phyloP scores from a whole-genome alignment of 2,329 filamentous ascomycete species.

The Orbilia oligospora region DNA sequence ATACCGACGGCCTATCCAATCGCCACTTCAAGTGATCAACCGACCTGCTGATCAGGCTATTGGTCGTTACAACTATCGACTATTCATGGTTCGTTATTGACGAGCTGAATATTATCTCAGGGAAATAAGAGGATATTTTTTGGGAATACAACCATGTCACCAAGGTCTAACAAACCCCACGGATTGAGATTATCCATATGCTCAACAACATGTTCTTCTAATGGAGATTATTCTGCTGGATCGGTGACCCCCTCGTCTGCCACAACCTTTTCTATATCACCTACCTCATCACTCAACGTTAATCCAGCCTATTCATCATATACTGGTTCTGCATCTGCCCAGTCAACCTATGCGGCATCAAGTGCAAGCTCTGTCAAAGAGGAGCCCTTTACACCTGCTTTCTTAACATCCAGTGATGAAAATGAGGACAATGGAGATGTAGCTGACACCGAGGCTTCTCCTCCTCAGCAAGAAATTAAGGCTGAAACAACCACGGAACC shows the following conservation, averaged over 20 bases:
- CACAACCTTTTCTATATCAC: constrained; percentile 56
- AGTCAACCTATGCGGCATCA: constrained; percentile 51
- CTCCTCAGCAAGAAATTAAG: constrained; percentile 53
- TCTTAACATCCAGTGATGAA: constrained; percentile 53
- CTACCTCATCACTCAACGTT: constrained; percentile 54
- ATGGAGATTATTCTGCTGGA: constrained; percentile 56
- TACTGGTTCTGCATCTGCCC: constrained; percentile 9
- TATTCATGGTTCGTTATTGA: constrained; percentile 61
- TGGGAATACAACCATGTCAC: constrained; percentile 51
- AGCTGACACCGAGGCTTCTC: constrained; percentile 56
- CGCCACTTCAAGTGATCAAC: constrained; percentile 13
- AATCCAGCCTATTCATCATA: constrained; percentile 43
- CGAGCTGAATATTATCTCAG: constrained; percentile 52
- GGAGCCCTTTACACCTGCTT: constrained; percentile 54
- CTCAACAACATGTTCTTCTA: constrained; percentile 57
- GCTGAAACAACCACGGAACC: constrained; percentile 23
- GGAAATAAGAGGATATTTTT: constrained; percentile 55
- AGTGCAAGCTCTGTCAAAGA: constrained; percentile 55
- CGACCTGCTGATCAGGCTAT: constrained; percentile 34
- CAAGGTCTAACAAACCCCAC: constrained; percentile 34
- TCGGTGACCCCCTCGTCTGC: constrained; percentile 56
- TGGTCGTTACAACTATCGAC: constrained; percentile 36
- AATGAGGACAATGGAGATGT: constrained; percentile 46
- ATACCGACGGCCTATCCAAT: constrained; percentile 4
- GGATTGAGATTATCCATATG: constrained; percentile 59